These are phyloP conservation scores for Ceratobasidium sp. DNA, from an alignment of 1,284 basidiomycete genomes.

Conservation along the genomic window DNA sequence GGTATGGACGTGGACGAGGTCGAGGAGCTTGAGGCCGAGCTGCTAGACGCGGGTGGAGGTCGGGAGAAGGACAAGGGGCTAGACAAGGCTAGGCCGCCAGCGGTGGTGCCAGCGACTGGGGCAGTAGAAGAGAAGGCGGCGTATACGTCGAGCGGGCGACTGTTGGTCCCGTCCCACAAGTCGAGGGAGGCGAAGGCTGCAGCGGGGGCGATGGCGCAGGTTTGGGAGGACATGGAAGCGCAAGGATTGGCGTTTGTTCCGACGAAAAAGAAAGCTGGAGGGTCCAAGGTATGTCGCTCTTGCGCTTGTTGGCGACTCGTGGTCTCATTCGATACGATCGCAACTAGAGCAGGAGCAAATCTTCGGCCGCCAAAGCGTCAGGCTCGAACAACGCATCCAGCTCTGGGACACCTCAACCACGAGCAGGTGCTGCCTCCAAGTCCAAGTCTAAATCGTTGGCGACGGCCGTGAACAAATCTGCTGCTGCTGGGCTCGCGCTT, in stretches of 20 bases:
- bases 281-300: conserved; percentile 21
- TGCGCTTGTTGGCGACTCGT: background rate
- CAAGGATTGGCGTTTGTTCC: background rate
- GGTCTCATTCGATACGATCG: background rate
- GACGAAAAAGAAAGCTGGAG: conserved; percentile 31
- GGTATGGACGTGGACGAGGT: conserved; percentile 21
- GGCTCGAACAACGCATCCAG: conserved; percentile 31
- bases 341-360: conserved; percentile 26
- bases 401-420: conserved; percentile 36
- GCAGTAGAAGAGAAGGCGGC: conserved; percentile 15
- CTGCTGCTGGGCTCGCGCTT: conserved; percentile 38
- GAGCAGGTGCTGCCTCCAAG: conserved; percentile 31
- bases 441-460: conserved; percentile 40
- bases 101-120: background rate
- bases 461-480: conserved; percentile 34
- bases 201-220: conserved; percentile 36
- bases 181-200: conserved; percentile 39
- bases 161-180: conserved; percentile 38
- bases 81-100: background rate
- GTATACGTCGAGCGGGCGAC: conserved; percentile 41
- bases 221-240: conserved; percentile 42
- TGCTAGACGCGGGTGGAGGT: background rate
- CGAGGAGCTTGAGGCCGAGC: conserved; percentile 15
- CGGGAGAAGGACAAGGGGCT: background rate
- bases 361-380: conserved; percentile 26